A percentile compares a stretch with the other conserved stretches of the same genome.
Evolutionary conservation across 805 yeast genomes (phyloP).

Genomic region (Saccharomycopsis capsularis): DNA sequence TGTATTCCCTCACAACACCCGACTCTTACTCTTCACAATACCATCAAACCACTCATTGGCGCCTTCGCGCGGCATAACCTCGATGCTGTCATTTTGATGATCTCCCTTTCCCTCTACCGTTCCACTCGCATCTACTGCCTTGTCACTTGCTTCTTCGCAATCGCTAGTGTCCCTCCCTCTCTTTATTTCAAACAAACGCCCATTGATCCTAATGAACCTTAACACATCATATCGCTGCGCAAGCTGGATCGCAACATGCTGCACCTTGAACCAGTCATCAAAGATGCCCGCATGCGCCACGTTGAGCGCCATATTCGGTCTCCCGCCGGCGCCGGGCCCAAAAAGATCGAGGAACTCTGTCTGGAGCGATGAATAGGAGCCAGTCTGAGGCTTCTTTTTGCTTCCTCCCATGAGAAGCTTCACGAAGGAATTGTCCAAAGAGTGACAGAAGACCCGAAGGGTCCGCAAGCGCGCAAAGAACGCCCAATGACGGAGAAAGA

Average conservation of each 20-base stretch:
- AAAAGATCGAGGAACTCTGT: conserved; percentile 40
- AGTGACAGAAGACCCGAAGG: conserved; percentile 36
- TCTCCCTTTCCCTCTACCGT: neutral
- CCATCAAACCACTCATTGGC: conserved; percentile 42
- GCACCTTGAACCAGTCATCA: conserved; percentile 53
- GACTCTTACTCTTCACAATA: conserved; percentile 2
- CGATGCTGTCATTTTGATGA: conserved; percentile 1
- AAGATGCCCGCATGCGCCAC: conserved; percentile 46
- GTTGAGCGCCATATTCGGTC: conserved; percentile 49
- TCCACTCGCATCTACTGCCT: no score
- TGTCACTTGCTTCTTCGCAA: neutral
- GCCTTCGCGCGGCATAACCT: conserved; percentile 38
- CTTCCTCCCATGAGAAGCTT: conserved; percentile 25
- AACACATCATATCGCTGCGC: conserved; percentile 28
- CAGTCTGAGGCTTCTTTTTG: neutral
- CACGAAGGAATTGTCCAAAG: conserved; percentile 26
- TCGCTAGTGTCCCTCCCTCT: neutral
- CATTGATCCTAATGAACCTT: conserved; percentile 41
- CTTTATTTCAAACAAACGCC: conserved; percentile 39
- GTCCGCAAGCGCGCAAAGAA: conserved; percentile 29
- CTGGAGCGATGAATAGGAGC: conserved; percentile 21
- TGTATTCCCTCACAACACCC: no score
- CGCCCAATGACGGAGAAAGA: conserved; percentile 22
- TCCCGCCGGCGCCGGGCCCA: conserved; percentile 46
- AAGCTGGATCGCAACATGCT: conserved; percentile 43